phyloP scores from a whole-genome alignment of 1,284 basidiomycete genomes.

The Cryptococcus sp. region DNA sequence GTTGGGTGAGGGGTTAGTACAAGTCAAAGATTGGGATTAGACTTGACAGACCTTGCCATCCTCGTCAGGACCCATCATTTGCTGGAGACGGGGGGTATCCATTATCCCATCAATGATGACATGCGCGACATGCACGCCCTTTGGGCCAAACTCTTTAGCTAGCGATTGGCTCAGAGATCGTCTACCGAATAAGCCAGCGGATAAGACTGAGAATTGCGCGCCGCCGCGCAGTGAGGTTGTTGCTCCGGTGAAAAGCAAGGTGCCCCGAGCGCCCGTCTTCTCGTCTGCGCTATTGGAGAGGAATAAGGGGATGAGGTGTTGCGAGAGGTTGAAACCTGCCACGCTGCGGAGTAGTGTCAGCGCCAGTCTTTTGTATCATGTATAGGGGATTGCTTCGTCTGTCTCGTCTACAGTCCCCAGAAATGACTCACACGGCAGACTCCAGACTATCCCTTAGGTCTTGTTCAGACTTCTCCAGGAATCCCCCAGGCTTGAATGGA shows the following conservation, averaged over 20 bases:
- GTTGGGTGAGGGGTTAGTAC: constrained; percentile 7
- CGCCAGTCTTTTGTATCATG: too few relatives aligned
- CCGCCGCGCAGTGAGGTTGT: constrained; percentile 43
- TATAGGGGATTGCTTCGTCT: too few relatives aligned
- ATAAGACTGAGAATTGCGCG: constrained; percentile 38
- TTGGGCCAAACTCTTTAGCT: constrained; percentile 52
- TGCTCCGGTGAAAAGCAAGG: constrained; percentile 49
- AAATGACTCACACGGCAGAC: constrained; percentile 31
- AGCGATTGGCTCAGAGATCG: constrained; percentile 44
- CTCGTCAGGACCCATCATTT: constrained; percentile 30
- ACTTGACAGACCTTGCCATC: constrained; percentile 16
- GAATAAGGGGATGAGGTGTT: constrained; percentile 38
- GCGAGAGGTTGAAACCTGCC: constrained; percentile 38
- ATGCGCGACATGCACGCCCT: constrained; percentile 54
- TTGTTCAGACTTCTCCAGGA: constrained; percentile 38
- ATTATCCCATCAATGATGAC: constrained; percentile 53
- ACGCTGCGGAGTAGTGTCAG: constrained; percentile 16
- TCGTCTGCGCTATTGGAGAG: constrained; percentile 19
- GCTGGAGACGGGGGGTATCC: constrained; percentile 32
- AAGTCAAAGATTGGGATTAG: constrained; percentile 4
- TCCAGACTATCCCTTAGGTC: constrained; percentile 35
- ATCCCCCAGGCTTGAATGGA: constrained; percentile 31
- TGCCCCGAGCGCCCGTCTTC: constrained; percentile 22
- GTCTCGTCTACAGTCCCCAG: neutral
- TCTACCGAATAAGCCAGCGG: constrained; percentile 42